Evolutionary conservation across 139 green algal species (phyloP).

Genomic region (Coelastrella sp.): DNA sequence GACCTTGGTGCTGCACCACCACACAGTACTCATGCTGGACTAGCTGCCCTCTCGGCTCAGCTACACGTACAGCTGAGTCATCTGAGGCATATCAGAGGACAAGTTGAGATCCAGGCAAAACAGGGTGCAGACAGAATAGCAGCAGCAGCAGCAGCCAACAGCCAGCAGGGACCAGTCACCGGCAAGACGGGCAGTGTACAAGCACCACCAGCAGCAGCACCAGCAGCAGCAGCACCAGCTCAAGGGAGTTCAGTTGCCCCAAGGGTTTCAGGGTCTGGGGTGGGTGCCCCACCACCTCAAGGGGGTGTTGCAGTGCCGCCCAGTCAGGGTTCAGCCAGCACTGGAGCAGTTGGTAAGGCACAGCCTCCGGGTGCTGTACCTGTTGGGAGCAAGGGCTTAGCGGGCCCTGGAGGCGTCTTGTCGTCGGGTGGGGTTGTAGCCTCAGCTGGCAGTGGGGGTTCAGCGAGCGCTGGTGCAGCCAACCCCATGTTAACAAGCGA

Average conservation of each 20-base stretch:
- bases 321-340: neutral
- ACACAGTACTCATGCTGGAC: neutral
- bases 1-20: neutral
- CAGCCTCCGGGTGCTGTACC: no score
- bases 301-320: no score
- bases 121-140: neutral
- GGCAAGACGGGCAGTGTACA: neutral
- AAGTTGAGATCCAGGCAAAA: slow-evolving; percentile 1
- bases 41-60: neutral
- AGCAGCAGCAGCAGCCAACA: neutral
- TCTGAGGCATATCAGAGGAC: neutral
- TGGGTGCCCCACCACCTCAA: neutral
- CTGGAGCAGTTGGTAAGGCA: neutral
- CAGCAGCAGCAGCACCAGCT: neutral
- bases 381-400: no score
- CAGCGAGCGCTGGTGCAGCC: neutral
- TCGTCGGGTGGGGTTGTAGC: no score
- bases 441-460: neutral
- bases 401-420: neutral
- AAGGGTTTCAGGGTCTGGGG: neutral
- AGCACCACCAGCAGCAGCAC: neutral
- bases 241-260: neutral
- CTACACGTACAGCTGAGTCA: slow-evolving; percentile 10
- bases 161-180: neutral
- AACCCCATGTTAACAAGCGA: no score